Evolutionary conservation across 2,329 filamentous ascomycete species (phyloP).

Genomic region (Colletotrichum australisinense): DNA sequence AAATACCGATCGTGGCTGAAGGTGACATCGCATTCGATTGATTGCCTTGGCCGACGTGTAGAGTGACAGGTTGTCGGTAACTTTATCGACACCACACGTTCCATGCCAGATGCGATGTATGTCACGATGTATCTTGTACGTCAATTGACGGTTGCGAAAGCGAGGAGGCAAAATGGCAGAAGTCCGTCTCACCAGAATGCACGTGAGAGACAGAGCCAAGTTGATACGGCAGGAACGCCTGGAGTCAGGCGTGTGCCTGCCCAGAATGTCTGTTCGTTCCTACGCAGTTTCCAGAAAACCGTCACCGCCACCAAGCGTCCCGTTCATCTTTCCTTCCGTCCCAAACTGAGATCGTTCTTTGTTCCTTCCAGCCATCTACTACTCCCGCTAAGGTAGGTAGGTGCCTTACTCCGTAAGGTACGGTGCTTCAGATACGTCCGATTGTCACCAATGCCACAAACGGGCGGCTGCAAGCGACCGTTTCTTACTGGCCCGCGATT

Average conservation of each 20-base stretch:
- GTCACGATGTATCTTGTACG: background rate
- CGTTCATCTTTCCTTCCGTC: background rate
- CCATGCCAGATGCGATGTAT: background rate
- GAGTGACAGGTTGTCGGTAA: background rate
- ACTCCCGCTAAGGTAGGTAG: background rate
- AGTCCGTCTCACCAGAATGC: background rate
- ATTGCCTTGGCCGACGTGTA: background rate
- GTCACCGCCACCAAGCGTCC: background rate
- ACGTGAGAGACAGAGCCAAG: background rate
- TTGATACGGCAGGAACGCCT: background rate
- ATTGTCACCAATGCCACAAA: background rate
- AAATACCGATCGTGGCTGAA: background rate
- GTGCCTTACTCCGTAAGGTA: background rate
- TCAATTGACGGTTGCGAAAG: background rate
- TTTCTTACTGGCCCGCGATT: background rate
- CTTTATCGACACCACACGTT: background rate
- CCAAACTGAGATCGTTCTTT: background rate
- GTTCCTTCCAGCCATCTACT: background rate
- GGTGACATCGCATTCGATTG: background rate
- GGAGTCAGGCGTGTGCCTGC: background rate
- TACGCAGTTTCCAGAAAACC: too few species aligned
- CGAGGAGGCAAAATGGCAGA: background rate
- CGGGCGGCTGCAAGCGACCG: background rate
- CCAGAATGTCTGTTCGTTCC: background rate
- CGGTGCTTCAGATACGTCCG: too few species aligned